Evolutionary conservation across 2,329 filamentous ascomycete species (phyloP).

Genomic region (Apiospora koreana): DNA sequence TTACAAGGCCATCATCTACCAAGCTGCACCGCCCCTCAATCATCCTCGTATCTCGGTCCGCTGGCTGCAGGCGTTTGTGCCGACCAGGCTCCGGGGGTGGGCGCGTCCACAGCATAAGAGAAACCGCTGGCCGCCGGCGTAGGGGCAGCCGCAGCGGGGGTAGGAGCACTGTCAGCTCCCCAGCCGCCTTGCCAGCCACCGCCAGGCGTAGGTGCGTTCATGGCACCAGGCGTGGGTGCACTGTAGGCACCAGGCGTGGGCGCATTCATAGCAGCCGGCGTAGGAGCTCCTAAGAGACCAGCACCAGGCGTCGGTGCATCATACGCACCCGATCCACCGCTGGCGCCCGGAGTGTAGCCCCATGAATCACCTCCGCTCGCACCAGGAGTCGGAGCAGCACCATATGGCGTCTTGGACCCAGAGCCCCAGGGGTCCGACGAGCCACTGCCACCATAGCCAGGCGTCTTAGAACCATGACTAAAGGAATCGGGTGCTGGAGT

Average conservation of each 20-base stretch:
- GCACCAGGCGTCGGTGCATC: slow-evolving; percentile 71
- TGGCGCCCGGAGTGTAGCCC: slow-evolving; percentile 57
- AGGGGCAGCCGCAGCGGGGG: slow-evolving; percentile 65
- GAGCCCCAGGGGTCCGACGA: slow-evolving; percentile 61
- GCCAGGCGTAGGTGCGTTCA: slow-evolving; percentile 70
- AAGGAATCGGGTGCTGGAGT: slow-evolving; percentile 68
- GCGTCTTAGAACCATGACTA: slow-evolving; percentile 68
- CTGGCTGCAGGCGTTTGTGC: slow-evolving; percentile 32
- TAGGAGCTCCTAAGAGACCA: slow-evolving; percentile 62
- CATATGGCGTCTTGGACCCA: slow-evolving; percentile 79
- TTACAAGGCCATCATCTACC: not conserved
- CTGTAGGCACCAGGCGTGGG: slow-evolving; percentile 58
- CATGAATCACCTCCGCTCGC: slow-evolving; percentile 60
- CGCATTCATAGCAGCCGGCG: slow-evolving; percentile 68
- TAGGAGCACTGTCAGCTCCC: slow-evolving; percentile 65
- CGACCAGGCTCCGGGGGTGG: slow-evolving; percentile 56
- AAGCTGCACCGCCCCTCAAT: slow-evolving; percentile 13
- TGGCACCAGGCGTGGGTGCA: slow-evolving; percentile 69
- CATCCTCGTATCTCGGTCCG: slow-evolving; percentile 34
- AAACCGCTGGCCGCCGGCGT: slow-evolving; percentile 62
- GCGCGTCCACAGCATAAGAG: slow-evolving; percentile 54
- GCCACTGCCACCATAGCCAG: slow-evolving; percentile 53
- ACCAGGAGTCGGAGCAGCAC: slow-evolving; percentile 58
- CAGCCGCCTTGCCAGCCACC: slow-evolving; percentile 62
- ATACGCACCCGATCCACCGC: slow-evolving; percentile 52